Base-by-base conservation (phyloP, 2,329 filamentous ascomycete species). In the Talaromyces funiculosus region DNA sequence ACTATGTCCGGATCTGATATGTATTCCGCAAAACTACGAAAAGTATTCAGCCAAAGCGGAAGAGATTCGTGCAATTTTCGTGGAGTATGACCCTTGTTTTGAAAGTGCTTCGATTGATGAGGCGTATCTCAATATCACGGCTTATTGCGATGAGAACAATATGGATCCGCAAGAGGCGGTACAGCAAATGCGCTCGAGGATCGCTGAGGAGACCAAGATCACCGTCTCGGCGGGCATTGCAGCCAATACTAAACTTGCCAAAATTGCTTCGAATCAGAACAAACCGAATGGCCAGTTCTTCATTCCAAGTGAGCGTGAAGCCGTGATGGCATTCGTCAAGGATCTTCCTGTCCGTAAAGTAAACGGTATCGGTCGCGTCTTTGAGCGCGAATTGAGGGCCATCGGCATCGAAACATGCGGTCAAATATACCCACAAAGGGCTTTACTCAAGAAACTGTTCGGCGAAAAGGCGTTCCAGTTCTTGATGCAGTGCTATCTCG, bases 41-140 rank as follows among this genome's bases (percentile, higher is more conserved):
- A 97, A 97, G 70, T 99, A 99, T 71, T 89, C 81, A 0, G 86
- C 90, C 14, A 99, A 97, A 74, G 94, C 94, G 0, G 84, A 89
- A 61, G 92, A 97, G 72, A 87, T 97, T 5, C 85, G 93, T 10
- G 84, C 87, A 43, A 85, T 99, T 1, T 79, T 99, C 16, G 88
- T 85, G 10, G 82, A 88, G n/a, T 99, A 97, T 69, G 94, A 99
- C 69, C 85, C 90, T 0, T 82, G 90, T 1, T 99, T 96, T 67
- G 91, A 97, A 73, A 95, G 90, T 67, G 91, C 93, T 0, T 96
- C 92, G 71, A 92, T 96, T 65, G 94, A 99, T 67, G 94, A 99
- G 73, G 94, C 94, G 0, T 99, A 97, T 71, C 80, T 99, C 29
- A 97, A 99, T 68, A 90, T 99, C 61, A 97, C 94, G 0, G 80